phyloP scores from a whole-genome alignment of 2,329 filamentous ascomycete genomes.

The Talaromyces amestolkiae region DNA sequence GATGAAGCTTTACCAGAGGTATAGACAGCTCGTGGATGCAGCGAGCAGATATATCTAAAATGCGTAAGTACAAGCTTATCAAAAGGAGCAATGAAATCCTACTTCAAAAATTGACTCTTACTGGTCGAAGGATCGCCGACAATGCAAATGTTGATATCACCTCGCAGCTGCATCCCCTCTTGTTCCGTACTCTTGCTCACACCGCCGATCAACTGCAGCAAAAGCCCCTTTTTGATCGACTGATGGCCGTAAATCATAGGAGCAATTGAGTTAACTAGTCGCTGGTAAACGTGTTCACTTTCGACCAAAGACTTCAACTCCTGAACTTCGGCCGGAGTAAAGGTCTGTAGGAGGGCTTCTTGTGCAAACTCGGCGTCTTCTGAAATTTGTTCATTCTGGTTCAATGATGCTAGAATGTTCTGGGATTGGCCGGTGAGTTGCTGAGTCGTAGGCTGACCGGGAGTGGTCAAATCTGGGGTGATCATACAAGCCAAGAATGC shows the following conservation, averaged over 20 bases:
- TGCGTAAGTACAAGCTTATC: neutral
- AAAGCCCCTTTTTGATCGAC: constrained; percentile 93
- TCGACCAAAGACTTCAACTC: constrained; percentile 93
- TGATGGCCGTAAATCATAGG: constrained; percentile 97
- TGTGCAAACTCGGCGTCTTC: constrained; percentile 82
- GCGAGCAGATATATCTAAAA: constrained; percentile 78
- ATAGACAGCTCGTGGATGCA: constrained; percentile 94
- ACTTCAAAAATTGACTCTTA: constrained; percentile 95
- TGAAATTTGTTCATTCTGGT: constrained; percentile 67
- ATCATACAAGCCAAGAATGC: constrained; percentile 98
- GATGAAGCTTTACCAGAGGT: constrained; percentile 97
- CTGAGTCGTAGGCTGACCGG: constrained; percentile 70
- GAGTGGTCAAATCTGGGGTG: constrained; percentile 77
- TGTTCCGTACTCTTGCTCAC: constrained; percentile 79
- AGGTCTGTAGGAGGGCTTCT: constrained; percentile 77
- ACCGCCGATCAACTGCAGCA: constrained; percentile 94
- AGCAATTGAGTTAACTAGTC: constrained; percentile 87
- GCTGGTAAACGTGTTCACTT: constrained; percentile 89
- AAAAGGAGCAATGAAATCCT: constrained; percentile 26
- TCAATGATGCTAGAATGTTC: constrained; percentile 82
- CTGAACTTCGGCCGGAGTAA: constrained; percentile 83
- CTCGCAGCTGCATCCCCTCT: constrained; percentile 92
- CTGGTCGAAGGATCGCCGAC: constrained; percentile 96
- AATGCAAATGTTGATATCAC: constrained; percentile 98
- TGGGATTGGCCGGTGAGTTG: constrained; percentile 69